Evolutionary conservation across 176 grass and related monocot genomes (phyloP), one percentile per base, ranked within the genome.

Genomic region (Cenchrus fungigraminus): DNA sequence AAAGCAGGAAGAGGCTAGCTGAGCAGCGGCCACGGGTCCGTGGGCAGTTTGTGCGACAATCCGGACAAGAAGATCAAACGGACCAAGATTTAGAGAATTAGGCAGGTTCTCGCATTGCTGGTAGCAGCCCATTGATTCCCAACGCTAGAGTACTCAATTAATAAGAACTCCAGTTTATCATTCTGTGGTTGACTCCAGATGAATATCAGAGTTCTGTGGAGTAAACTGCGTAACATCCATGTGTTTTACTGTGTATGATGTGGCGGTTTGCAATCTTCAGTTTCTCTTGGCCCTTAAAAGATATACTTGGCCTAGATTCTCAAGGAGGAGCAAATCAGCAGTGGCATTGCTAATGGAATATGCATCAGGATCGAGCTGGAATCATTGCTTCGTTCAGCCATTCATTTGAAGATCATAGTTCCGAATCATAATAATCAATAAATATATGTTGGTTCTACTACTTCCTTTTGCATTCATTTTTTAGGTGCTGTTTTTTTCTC

Each of bases 1-100:
- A 96, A n/a, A 99, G 88, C 90, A 94, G 93, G 79, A 99, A 96
- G 97, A 94, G 71, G 63, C 75, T 91, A 4, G 97, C 97, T 78
- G 97, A 99, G 71, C 91, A 92, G 82, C 91, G 91, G 16, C 97
- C 91, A 8, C 83, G 93, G 1, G 78, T 99, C 32, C 89, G 87
- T 63, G 93, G 97, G 29, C 97, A 99, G 64, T 99, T 96, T 61
- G 91, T 94, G 54, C 86, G 97, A 55, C 97, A 92, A 74, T 47
- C 77, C 42, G 88, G 74, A 19, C 83, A 87, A 69, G 87, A 86
- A 65, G 82, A 92, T 53, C 80, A 84, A 49, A 52, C 55, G 19
- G 86, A 6, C 10, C 56, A 90, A 83, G 86, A 70, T 46, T 65
- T 20, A 55, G 84, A 96, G 16, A 92, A 79, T 78, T 78, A 82